A percentile compares a stretch with the other conserved stretches of the same genome.
phyloP scores from a whole-genome alignment of 768 basidiomycete species.

The Phlegmacium glaucopus region DNA sequence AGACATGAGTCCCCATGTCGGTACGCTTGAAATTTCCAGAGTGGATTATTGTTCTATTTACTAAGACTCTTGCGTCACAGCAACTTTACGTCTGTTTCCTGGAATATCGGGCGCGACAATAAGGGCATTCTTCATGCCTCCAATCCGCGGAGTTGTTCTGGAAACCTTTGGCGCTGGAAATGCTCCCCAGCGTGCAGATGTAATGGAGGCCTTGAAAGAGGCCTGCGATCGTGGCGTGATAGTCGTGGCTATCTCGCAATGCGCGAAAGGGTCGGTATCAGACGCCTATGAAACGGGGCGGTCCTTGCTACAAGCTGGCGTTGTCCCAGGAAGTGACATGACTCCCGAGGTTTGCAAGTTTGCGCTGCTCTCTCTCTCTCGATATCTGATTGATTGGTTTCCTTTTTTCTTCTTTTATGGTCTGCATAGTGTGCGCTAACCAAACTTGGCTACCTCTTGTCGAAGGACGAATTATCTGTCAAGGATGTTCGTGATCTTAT shows the following conservation, averaged over 20 bases:
- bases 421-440: conserved; percentile 76
- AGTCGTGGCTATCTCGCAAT: conserved; percentile 91
- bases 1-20: conserved; percentile 84
- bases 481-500: conserved; percentile 74
- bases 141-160: conserved; percentile 78
- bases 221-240: conserved; percentile 83
- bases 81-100: conserved; percentile 81
- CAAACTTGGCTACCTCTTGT: conserved; percentile 87
- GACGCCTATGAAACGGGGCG: conserved; percentile 81
- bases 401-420: conserved; percentile 1
- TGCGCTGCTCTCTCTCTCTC: background rate
- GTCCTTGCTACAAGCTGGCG: conserved; percentile 65
- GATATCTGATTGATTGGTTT: background rate
- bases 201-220: conserved; percentile 72
- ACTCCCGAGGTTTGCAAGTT: conserved; percentile 76
- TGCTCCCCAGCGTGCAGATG: conserved; percentile 76
- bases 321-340: conserved; percentile 88
- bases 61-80: conserved; percentile 31
- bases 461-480: conserved; percentile 72
- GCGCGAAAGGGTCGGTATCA: conserved; percentile 81
- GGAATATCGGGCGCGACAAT: conserved; percentile 78
- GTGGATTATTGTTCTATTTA: conserved; percentile 2
- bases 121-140: conserved; percentile 70
- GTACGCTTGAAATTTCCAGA: conserved; percentile 36
- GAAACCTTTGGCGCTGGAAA: conserved; percentile 95